Conservation (phyloP, 2,329 filamentous ascomycete genomes). For the Pseudonectria buxi region DNA sequence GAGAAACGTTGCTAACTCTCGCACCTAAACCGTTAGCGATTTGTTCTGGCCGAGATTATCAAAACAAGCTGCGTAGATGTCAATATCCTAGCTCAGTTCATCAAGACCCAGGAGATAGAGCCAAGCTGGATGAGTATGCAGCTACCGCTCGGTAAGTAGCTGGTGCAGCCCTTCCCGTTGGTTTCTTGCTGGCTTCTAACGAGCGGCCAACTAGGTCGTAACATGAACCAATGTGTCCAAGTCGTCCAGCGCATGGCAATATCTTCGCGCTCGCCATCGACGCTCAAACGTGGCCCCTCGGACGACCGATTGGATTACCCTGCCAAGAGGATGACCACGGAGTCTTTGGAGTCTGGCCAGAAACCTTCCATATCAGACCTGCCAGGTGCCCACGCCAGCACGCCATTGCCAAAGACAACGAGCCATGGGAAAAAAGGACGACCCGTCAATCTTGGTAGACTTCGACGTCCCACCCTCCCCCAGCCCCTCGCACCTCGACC, state of each 20-base stretch:
- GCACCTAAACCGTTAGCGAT: conserved; percentile 39
- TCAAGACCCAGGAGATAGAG: conserved; percentile 34
- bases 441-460: conserved; percentile 30
- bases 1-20: conserved; percentile 2
- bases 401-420: conserved; percentile 8
- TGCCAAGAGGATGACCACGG: conserved; percentile 25
- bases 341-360: conserved; percentile 1
- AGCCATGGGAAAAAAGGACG: conserved; percentile 36
- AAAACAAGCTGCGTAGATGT: conserved; percentile 48
- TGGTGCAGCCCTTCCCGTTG: neutral
- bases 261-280: conserved; percentile 19
- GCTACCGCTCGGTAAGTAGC: conserved; percentile 36
- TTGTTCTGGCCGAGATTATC: conserved; percentile 52
- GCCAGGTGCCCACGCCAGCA: conserved; percentile 1
- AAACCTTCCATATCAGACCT: neutral
- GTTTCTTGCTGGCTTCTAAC: conserved; percentile 1
- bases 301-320: conserved; percentile 27
- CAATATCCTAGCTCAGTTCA: conserved; percentile 38
- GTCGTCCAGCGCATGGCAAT: conserved; percentile 33
- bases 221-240: conserved; percentile 39
- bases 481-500: conserved; percentile 27
- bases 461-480: conserved; percentile 26
- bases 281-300: conserved; percentile 27
- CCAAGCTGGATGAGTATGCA: conserved; percentile 44
- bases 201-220: conserved; percentile 32